Conservation (phyloP, 1,284 basidiomycete species). For the Cryptococcus floricola region DNA sequence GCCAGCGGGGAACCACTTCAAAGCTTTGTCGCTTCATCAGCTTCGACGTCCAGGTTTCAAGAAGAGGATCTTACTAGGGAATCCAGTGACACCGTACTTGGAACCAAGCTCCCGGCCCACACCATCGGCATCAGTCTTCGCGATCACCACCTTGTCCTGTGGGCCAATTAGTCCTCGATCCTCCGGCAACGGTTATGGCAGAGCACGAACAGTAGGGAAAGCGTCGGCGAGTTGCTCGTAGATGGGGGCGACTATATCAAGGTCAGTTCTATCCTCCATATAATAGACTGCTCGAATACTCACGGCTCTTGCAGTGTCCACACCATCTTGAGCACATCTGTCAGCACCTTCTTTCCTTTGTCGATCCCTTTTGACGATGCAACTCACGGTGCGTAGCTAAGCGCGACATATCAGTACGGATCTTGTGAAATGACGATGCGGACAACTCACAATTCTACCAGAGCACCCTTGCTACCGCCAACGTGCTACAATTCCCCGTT, state of each 20-base stretch:
- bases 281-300: conserved; percentile 1
- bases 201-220: conserved; percentile 52
- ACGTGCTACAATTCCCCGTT: conserved; percentile 43
- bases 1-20: conserved; percentile 81
- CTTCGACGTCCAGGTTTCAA: not conserved
- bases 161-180: conserved; percentile 46
- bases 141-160: conserved; percentile 74
- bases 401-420: not conserved
- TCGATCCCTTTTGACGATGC: not conserved
- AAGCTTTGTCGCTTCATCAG: conserved; percentile 53
- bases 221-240: conserved; percentile 88
- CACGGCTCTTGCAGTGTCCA: conserved; percentile 52
- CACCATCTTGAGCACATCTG: conserved; percentile 38
- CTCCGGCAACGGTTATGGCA: conserved; percentile 42
- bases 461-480: conserved; percentile 72
- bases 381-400: conserved; percentile 44
- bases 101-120: conserved; percentile 58
- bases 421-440: not conserved
- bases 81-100: conserved; percentile 73
- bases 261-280: conserved; percentile 21
- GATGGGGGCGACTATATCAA: conserved; percentile 68
- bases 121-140: conserved; percentile 90
- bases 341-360: conserved; percentile 1
- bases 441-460: conserved; percentile 80
- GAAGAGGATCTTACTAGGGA: conserved; percentile 63